Base-by-base conservation (phyloP, 805 yeast species). In the Saccharomyces paradoxus region DNA sequence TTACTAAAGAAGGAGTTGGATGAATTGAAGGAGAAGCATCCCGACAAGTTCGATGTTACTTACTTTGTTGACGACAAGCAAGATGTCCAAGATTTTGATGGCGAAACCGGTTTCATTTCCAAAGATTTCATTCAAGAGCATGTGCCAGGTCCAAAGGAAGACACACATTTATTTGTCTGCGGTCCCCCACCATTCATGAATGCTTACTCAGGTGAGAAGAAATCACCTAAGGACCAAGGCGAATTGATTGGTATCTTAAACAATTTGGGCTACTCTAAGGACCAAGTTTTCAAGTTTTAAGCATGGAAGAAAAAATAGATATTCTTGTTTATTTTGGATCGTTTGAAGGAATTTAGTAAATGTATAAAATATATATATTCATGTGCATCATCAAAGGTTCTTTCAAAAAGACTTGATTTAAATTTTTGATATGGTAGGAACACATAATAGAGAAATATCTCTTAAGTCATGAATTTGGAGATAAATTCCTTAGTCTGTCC, bases 121-220 rank as follows among this genome's bases (percentile, higher is more conserved):
- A 83, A 86, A 75, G 96, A 87, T 8, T 83, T 77, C 73, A 76
- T 92, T 69, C 68, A 76, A 60, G 69, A 75, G 56, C 73, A 81
- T 70, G 72, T 88, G 60, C 83, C 92, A 55, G 77, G 79, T 60
- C 85, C 97, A 37, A 77, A 74, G 50, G 86, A 82, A 55, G 81
- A 84, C 72, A 76, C 81, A 64, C 86, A 85, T 68, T 80, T 91
- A 55, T 92, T 87, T 64, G 87, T 92, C 55, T 94, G 99, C 74
- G 99, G 99, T 54, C 99, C 99, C 56, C 96, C 96, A 66, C 87
- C 87, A 46, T 79, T 94, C 70, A 88, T 88, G 84, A 78, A 86
- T 53, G 90, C 96, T 55, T 67, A 90, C 62, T 88, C 96, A 28
- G 99, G 99, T 68, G 71, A 73, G 63, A 92, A 92, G 81, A 78